Base-by-base conservation (phyloP, 2,329 filamentous ascomycete genomes). In the Coniella lustricola region DNA sequence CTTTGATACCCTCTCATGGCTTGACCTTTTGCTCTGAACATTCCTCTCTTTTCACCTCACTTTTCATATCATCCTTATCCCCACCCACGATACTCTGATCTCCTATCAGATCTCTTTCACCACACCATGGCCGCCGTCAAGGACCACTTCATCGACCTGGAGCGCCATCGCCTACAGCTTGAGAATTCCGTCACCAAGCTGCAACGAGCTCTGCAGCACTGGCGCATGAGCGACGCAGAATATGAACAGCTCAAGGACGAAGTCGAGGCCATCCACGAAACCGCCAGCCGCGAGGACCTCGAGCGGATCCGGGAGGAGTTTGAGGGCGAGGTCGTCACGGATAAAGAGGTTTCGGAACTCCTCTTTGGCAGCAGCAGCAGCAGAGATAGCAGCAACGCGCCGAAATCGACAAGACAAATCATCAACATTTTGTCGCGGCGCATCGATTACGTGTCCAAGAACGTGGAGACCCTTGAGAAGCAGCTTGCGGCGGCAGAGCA, bases 231-330 rank as follows among this genome's bases (percentile, higher is more conserved):
- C 79, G 90, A 95, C 63, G 81, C 86, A 41, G 91, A 97, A 64
- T 97, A 97, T 65, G 88, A 95, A 62, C 81, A 84, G 20, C 75
- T 97, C 53, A 90, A 87, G 62, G 88, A 94, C 63, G 88, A 94
- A 59, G 77, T 97, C 25, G 68, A 80, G 45, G 72, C 70, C 3
- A 62, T 84, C 21, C 64, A 73, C 32, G 63, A 71, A 36, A 67
- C 71, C 44, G 65, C 76, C 48, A 66, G 68, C 25, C 67, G 70
- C 5, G 67, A 77, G 16, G 75, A 81, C 22, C 75, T 90, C 22
- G 68, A 76, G 7, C 68, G 68, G 25, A 76, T 84, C 39, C 77
- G 78, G 38, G 67, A 72, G 32, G 71, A 74, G 12, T 84, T 84
- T 55, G 74, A 81, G 36, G 81, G 82, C 55, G 67, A 82, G 33